Percentiles rank a stretch among this genome's conserved stretches.
Conservation (phyloP, 2,329 filamentous ascomycete species). For the Colletotrichum camelliae region DNA sequence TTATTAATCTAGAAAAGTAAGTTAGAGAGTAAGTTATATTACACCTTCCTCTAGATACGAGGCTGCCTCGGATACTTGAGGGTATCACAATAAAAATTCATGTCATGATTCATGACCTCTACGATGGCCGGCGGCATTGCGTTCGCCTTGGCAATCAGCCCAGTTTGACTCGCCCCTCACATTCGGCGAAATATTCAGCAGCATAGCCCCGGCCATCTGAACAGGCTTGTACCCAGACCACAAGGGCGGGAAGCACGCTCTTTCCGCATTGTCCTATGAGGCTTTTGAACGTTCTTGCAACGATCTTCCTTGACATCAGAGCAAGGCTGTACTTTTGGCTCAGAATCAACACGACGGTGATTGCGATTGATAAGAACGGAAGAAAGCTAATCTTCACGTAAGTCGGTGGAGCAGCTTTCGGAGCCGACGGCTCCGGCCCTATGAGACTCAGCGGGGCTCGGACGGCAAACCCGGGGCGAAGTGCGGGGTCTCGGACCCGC, state of each 20-base stretch:
- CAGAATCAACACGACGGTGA: neutral
- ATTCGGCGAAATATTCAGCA: neutral
- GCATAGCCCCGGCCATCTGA: neutral
- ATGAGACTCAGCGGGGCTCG: neutral
- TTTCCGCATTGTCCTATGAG: neutral
- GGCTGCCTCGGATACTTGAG: no score
- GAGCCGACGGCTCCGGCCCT: neutral
- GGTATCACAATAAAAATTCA: no score
- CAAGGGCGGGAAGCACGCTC: neutral
- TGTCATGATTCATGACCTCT: neutral
- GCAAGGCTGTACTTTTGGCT: neutral
- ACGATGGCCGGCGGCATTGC: neutral
- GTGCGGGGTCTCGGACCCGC: neutral
- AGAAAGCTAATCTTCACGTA: neutral
- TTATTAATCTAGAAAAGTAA: no score
- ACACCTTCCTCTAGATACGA: no score
- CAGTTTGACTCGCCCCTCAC: constrained; percentile 8
- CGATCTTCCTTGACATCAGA: neutral
- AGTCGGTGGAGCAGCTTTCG: neutral
- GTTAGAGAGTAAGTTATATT: no score
- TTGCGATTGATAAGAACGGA: neutral
- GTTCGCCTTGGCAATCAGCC: constrained; percentile 15
- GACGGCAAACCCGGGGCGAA: neutral
- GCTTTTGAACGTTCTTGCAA: neutral
- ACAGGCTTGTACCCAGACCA: neutral